phyloP scores from a whole-genome alignment of 306 rosid genomes.

The Potentilla sterilis region DNA sequence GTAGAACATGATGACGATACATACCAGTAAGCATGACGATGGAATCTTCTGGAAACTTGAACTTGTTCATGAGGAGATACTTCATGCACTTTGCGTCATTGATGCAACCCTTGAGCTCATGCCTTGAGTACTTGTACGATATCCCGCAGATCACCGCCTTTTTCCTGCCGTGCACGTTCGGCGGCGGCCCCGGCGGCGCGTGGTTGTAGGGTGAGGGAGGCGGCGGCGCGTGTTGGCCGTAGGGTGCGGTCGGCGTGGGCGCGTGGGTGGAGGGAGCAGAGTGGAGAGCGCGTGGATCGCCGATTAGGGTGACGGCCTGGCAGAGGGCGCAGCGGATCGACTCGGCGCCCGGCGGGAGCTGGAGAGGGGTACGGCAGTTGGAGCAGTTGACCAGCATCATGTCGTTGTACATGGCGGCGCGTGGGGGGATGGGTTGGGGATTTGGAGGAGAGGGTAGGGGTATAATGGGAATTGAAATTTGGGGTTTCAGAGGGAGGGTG shows the following conservation, averaged over 20 bases:
- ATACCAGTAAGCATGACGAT: slow-evolving; percentile 95
- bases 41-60: slow-evolving; percentile 68
- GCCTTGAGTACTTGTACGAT: slow-evolving; percentile 71
- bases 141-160: slow-evolving; percentile 89
- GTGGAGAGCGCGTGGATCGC: slow-evolving; percentile 68
- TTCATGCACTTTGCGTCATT: slow-evolving; percentile 95
- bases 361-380: slow-evolving; percentile 69
- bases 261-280: slow-evolving; percentile 24
- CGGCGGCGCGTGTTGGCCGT: slow-evolving; percentile 26
- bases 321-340: slow-evolving; percentile 90
- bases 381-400: slow-evolving; percentile 88
- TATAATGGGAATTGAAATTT: slow-evolving; percentile 8
- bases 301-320: slow-evolving; percentile 63
- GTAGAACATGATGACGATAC: neutral
- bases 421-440: slow-evolving; percentile 15
- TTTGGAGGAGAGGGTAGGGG: neutral
- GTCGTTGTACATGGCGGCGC: slow-evolving; percentile 19
- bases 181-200: slow-evolving; percentile 63
- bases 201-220: slow-evolving; percentile 55
- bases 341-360: slow-evolving; percentile 67
- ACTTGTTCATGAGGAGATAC: slow-evolving; percentile 70
- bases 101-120: slow-evolving; percentile 92
- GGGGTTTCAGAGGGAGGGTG: neutral
- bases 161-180: slow-evolving; percentile 75
- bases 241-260: slow-evolving; percentile 24